Evolutionary conservation across 495 filamentous ascomycete species (phyloP).

Genomic region (Trichoderma erinaceum): DNA sequence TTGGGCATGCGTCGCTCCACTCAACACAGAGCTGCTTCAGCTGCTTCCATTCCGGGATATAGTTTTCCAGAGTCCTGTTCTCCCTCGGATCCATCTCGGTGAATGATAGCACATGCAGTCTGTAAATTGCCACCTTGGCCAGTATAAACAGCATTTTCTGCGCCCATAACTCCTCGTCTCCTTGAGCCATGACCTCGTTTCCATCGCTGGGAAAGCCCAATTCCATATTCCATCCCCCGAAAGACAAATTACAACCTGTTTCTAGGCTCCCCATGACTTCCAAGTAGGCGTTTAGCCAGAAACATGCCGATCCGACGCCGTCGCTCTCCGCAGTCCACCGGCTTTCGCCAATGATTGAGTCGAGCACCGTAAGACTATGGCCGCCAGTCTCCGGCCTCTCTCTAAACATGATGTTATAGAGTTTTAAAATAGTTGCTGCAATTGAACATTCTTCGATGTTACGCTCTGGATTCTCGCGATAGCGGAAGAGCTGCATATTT

Average conservation of each 20-base stretch:
- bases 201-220: conserved; percentile 55
- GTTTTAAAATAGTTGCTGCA: conserved; percentile 79
- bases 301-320: conserved; percentile 82
- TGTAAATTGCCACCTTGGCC: conserved; percentile 79
- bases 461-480: conserved; percentile 72
- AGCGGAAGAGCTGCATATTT: conserved; percentile 62
- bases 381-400: conserved; percentile 72
- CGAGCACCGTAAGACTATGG: conserved; percentile 71
- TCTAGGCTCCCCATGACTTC: conserved; percentile 82
- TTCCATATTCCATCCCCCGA: conserved; percentile 86
- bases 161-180: conserved; percentile 71
- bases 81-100: conserved; percentile 1
- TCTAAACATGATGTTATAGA: conserved; percentile 81
- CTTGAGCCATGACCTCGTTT: not conserved
- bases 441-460: conserved; percentile 85
- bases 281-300: conserved; percentile 90
- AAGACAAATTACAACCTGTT: conserved; percentile 67
- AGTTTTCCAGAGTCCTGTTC: conserved; percentile 44
- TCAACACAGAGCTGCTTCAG: conserved; percentile 69
- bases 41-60: conserved; percentile 69
- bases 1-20: conserved; percentile 72
- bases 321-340: conserved; percentile 76
- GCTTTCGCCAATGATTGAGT: conserved; percentile 86
- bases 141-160: conserved; percentile 86
- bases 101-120: not conserved